Conservation (phyloP, 371 early-diverging fungal species). For the Mucor mucedo region DNA sequence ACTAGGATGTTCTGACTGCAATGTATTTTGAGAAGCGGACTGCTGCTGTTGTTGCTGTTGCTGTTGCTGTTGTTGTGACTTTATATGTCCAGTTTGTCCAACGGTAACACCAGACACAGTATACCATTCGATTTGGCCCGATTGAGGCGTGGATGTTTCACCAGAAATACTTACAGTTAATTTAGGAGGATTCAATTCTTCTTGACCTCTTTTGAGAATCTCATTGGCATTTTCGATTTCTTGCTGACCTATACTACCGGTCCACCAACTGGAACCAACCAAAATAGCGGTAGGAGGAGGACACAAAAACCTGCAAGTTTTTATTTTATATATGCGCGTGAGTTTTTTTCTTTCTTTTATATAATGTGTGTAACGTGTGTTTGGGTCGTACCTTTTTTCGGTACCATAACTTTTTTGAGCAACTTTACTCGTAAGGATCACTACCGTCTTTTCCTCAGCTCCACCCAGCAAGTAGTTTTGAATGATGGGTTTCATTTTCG, state of each 20-base stretch:
- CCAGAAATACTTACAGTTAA: slow-evolving; percentile 41
- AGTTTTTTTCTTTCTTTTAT: not conserved
- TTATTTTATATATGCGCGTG: not conserved
- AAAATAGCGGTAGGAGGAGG: slow-evolving; percentile 82
- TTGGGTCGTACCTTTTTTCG: slow-evolving; percentile 60
- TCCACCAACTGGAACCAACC: slow-evolving; percentile 74
- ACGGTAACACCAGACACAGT: slow-evolving; percentile 38
- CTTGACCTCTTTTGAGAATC: slow-evolving; percentile 10
- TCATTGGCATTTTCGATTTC: slow-evolving; percentile 8
- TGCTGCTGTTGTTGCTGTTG: not conserved
- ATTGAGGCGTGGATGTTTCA: slow-evolving; percentile 31
- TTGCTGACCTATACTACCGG: slow-evolving; percentile 3
- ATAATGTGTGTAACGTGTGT: not conserved
- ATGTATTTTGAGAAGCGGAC: not conserved
- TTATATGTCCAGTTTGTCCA: slow-evolving; percentile 40
- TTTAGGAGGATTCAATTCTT: slow-evolving; percentile 29
- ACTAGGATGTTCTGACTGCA: slow-evolving; percentile 5
- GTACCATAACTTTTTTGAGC: slow-evolving; percentile 85
- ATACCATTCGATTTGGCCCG: slow-evolving; percentile 49
- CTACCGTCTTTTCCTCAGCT: slow-evolving; percentile 62
- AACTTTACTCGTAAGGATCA: slow-evolving; percentile 78
- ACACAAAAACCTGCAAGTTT: slow-evolving; percentile 62
- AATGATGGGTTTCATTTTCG: slow-evolving; percentile 43
- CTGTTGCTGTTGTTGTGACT: slow-evolving; percentile 8
- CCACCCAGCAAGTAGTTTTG: slow-evolving; percentile 39